A percentile compares a stretch with the other conserved stretches of the same genome.
These are phyloP conservation scores for Xylariaceae sp. DNA, from an alignment of 2,329 filamentous ascomycete species.

Conservation along the genomic window DNA sequence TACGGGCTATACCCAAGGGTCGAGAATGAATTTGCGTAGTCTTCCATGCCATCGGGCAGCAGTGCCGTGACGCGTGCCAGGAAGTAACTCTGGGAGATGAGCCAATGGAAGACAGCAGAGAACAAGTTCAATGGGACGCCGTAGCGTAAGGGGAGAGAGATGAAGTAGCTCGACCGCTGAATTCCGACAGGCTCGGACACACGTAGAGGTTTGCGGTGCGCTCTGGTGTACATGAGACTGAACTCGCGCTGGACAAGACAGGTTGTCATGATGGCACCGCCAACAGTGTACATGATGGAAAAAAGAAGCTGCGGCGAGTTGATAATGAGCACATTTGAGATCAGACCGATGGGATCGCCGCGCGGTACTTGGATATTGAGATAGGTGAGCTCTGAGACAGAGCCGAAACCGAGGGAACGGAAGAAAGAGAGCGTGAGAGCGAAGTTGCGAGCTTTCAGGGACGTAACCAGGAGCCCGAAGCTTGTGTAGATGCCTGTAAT, in stretches of 20 bases:
- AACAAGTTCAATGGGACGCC: conserved; percentile 47
- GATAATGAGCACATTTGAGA: conserved; percentile 48
- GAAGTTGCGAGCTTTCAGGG: conserved; percentile 28
- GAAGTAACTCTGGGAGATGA: conserved; percentile 56
- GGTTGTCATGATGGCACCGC: conserved; percentile 53
- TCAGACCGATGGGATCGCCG: conserved; percentile 39
- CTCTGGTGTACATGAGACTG: conserved; percentile 43
- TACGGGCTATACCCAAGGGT: conserved; percentile 42
- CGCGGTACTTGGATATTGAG: conserved; percentile 36
- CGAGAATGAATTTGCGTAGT: conserved; percentile 40
- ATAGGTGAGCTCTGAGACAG: conserved; percentile 39
- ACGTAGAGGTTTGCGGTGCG: conserved; percentile 46
- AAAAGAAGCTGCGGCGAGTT: conserved; percentile 56
- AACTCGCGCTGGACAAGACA: conserved; percentile 57
- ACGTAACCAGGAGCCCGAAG: conserved; percentile 20
- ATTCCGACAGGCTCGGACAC: conserved; percentile 49
- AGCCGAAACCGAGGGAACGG: conserved; percentile 42
- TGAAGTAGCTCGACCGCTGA: conserved; percentile 52
- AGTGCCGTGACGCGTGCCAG: conserved; percentile 47
- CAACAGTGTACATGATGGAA: conserved; percentile 53
- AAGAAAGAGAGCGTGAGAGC: conserved; percentile 31
- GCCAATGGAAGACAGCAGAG: conserved; percentile 53
- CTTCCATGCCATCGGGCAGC: conserved; percentile 30
- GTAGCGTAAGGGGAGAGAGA: conserved; percentile 54
- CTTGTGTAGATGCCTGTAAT: conserved; percentile 20